Conservation (phyloP, 2,329 filamentous ascomycete species). For the Aspergillus hiratsukae region DNA sequence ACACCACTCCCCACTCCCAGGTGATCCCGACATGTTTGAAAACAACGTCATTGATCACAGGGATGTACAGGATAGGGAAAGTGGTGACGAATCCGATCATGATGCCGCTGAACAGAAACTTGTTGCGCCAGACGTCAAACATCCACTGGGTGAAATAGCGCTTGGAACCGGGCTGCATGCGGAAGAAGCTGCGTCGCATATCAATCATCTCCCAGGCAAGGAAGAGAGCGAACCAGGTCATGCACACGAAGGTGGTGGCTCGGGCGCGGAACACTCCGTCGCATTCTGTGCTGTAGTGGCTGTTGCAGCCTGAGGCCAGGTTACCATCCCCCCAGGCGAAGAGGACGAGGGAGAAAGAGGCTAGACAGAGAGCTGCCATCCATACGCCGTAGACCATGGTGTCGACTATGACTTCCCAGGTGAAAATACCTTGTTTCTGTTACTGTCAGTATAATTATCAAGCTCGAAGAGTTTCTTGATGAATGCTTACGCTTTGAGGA, state of each 20-base stretch:
- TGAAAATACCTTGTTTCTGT: conserved; percentile 65
- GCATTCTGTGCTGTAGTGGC: conserved; percentile 51
- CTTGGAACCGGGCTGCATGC: conserved; percentile 62
- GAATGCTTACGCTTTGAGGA: conserved; percentile 54
- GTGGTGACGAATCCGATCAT: conserved; percentile 53
- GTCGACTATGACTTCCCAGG: conserved; percentile 70
- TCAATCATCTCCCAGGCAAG: conserved; percentile 75
- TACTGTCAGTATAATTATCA: conserved; percentile 7
- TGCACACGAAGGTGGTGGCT: conserved; percentile 67
- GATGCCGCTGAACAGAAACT: conserved; percentile 66
- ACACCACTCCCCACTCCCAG: conserved; percentile 68
- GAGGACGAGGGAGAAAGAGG: conserved; percentile 60
- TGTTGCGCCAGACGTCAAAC: conserved; percentile 64
- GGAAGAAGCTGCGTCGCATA: conserved; percentile 69
- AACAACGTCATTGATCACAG: conserved; percentile 60
- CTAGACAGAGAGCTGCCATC: conserved; percentile 67
- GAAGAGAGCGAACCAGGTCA: conserved; percentile 74
- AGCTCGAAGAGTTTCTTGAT: not conserved
- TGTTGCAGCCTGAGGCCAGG: conserved; percentile 60
- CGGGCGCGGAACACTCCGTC: conserved; percentile 66
- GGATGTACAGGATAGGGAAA: conserved; percentile 63
- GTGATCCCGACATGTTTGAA: conserved; percentile 63
- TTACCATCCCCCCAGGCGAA: conserved; percentile 59
- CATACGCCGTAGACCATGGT: conserved; percentile 75
- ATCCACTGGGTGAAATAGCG: conserved; percentile 63